Evolutionary conservation across 176 grass and related monocot species (phyloP).

Genomic region (Phyllostachys edulis): DNA sequence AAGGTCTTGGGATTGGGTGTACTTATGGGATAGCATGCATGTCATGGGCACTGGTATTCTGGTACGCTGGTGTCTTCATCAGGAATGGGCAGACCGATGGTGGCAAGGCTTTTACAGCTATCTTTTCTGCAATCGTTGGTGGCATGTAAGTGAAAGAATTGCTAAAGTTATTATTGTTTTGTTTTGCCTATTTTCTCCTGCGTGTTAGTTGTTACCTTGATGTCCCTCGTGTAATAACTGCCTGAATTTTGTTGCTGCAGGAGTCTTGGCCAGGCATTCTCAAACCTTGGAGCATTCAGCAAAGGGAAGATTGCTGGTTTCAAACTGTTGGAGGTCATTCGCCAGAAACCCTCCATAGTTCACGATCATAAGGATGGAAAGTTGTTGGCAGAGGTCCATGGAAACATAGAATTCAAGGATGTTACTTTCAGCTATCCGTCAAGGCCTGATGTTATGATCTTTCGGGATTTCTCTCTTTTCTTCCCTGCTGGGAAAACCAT

Average conservation of each 20-base stretch:
- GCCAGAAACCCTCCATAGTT: slow-evolving; percentile 86
- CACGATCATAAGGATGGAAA: slow-evolving; percentile 79
- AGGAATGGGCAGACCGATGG: slow-evolving; percentile 86
- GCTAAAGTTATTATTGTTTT: slow-evolving; percentile 1
- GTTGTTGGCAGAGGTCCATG: slow-evolving; percentile 86
- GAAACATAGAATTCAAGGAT: slow-evolving; percentile 98
- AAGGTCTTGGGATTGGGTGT: slow-evolving; percentile 94
- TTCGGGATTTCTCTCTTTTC: slow-evolving; percentile 94
- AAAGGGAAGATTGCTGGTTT: slow-evolving; percentile 97
- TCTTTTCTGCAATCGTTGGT: slow-evolving; percentile 95
- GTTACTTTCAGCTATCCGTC: slow-evolving; percentile 99
- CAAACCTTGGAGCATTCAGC: slow-evolving; percentile 96
- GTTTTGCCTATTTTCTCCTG: background rate
- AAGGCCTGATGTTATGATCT: slow-evolving; percentile 92
- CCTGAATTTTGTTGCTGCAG: slow-evolving; percentile 43
- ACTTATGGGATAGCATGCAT: slow-evolving; percentile 97
- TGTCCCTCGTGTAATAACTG: background rate
- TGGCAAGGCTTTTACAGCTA: slow-evolving; percentile 94
- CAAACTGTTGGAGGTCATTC: slow-evolving; percentile 90
- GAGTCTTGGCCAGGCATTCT: slow-evolving; percentile 98
- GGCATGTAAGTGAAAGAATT: slow-evolving; percentile 65
- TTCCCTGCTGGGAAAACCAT: slow-evolving; percentile 92
- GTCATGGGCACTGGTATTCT: slow-evolving; percentile 97
- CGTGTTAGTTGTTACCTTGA: background rate
- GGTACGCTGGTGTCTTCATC: slow-evolving; percentile 98